Evolutionary conservation across 768 basidiomycete species (phyloP).

Genomic region (Psilocybe subaeruginosa): DNA sequence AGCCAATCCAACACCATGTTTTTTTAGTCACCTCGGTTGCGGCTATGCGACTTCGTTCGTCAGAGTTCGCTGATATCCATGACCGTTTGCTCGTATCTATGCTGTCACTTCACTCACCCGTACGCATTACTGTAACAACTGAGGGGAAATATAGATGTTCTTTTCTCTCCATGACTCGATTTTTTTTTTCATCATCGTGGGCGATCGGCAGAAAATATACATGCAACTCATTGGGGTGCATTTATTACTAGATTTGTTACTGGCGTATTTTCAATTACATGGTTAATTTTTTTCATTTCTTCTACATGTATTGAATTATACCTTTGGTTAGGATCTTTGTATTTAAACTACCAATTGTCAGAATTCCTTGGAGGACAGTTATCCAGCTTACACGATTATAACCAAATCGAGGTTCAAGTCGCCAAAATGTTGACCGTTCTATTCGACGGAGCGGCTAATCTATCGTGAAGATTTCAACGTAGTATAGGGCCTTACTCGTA

Average conservation of each 20-base stretch:
- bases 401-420: constrained; percentile 17
- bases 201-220: constrained; percentile 14
- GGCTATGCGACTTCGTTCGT: not conserved
- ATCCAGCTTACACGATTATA: too few species aligned
- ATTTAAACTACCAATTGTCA: too few species aligned
- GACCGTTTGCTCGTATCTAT: constrained; percentile 16
- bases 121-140: constrained; percentile 11
- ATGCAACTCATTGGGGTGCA: too few species aligned
- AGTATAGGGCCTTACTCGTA: not conserved
- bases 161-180: not conserved
- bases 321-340: too few species aligned
- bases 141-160: not conserved
- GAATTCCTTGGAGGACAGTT: too few species aligned
- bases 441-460: constrained; percentile 35
- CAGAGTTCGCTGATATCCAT: not conserved
- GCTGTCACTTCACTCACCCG: constrained; percentile 8
- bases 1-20: too few species aligned
- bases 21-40: too few species aligned
- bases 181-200: not conserved
- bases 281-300: too few species aligned
- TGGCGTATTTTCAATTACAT: too few species aligned
- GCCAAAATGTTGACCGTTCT: constrained; percentile 50
- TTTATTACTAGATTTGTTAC: too few species aligned
- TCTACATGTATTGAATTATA: too few species aligned
- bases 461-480: constrained; percentile 20